These are phyloP conservation scores for Przewalskia tangutica DNA, from an alignment of 257 asterid genomes.

Conservation along the genomic window DNA sequence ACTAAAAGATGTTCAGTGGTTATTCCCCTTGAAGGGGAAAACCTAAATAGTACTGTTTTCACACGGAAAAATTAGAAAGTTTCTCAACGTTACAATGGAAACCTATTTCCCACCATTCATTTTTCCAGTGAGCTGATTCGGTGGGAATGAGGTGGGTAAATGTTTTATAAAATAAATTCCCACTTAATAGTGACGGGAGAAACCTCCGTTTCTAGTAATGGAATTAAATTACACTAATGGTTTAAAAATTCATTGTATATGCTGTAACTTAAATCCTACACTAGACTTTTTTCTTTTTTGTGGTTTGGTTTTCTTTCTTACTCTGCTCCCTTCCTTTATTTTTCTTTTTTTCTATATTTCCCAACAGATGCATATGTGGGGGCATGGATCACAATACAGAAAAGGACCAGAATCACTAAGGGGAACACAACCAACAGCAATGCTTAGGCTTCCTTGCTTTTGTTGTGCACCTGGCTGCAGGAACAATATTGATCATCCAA, in stretches of 20 bases:
- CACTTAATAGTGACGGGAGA: too few relatives aligned
- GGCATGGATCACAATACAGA: constrained; percentile 43
- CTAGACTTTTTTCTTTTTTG: neutral
- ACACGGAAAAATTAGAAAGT: too few relatives aligned
- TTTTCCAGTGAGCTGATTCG: too few relatives aligned
- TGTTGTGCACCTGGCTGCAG: constrained; percentile 41
- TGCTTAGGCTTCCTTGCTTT: constrained; percentile 40
- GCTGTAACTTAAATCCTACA: neutral
- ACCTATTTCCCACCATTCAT: too few relatives aligned
- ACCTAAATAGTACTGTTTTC: too few relatives aligned
- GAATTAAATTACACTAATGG: neutral
- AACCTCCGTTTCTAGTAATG: too few relatives aligned
- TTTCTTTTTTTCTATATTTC: neutral
- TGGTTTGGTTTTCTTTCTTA: neutral
- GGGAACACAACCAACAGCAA: constrained; percentile 44
- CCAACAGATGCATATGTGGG: constrained; percentile 45
- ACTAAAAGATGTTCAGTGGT: too few relatives aligned
- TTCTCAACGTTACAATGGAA: too few relatives aligned
- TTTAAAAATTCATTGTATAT: neutral
- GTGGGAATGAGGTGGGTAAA: too few relatives aligned
- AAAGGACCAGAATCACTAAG: constrained; percentile 42
- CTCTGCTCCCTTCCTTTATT: neutral
- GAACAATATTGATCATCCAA: constrained; percentile 41
- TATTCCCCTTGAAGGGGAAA: too few relatives aligned
- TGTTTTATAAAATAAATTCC: too few relatives aligned